A percentile compares a stretch with the other conserved stretches of the same genome.
These are phyloP conservation scores for Tricladium varicosporioides DNA, from an alignment of 2,329 filamentous ascomycete species.

Conservation along the genomic window DNA sequence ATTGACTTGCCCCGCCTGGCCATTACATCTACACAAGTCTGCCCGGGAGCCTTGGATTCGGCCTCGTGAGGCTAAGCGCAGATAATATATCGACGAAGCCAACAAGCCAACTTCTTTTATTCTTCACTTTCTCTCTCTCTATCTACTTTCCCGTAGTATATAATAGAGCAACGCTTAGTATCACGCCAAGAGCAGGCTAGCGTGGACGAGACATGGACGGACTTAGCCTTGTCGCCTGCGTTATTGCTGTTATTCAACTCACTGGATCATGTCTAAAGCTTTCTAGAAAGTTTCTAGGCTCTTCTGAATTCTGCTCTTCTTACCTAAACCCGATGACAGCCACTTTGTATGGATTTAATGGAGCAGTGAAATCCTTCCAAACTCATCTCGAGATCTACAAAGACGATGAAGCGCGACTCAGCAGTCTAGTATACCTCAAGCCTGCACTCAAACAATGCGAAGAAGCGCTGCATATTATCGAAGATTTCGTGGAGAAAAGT, in stretches of 20 bases:
- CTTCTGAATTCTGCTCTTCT: slow-evolving; percentile 6
- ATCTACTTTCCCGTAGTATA: too few relatives aligned
- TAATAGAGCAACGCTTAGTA: too few relatives aligned
- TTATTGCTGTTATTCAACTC: slow-evolving; percentile 7
- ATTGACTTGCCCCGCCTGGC: too few relatives aligned
- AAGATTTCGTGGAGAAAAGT: slow-evolving; percentile 2
- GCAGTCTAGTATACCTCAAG: slow-evolving; percentile 5
- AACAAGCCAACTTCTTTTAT: too few relatives aligned
- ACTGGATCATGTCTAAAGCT: slow-evolving; percentile 7
- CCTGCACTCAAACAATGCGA: slow-evolving; percentile 3
- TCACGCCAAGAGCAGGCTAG: neutral
- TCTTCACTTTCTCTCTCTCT: too few relatives aligned
- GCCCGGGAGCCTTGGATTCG: too few relatives aligned
- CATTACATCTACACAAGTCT: too few relatives aligned
- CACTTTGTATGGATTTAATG: slow-evolving; percentile 9
- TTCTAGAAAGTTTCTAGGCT: neutral
- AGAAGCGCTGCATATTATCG: slow-evolving; percentile 4
- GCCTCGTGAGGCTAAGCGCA: too few relatives aligned
- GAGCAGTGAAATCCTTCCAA: slow-evolving; percentile 7
- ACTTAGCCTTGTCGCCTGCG: slow-evolving; percentile 1
- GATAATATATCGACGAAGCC: too few relatives aligned
- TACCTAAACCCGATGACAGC: slow-evolving; percentile 2
- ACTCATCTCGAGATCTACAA: slow-evolving; percentile 11
- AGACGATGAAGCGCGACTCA: slow-evolving; percentile 12
- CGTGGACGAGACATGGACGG: slow-evolving; percentile 12